Base-by-base conservation (phyloP, 306 rosid species). In the Cicer judaicum region DNA sequence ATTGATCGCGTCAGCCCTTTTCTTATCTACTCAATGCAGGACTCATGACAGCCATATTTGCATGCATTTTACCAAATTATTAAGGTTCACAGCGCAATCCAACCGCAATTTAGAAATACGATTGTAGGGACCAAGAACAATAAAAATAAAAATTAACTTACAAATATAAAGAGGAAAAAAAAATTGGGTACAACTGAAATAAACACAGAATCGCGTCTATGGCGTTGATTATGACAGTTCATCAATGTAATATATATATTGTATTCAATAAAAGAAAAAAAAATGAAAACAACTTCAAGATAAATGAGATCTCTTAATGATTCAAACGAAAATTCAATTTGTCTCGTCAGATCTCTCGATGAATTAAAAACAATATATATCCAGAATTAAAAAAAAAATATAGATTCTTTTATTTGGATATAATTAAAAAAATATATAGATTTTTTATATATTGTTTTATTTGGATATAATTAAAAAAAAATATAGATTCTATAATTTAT, bases 161-260 rank as follows among this genome's bases (percentile, higher is more conserved):
- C 59, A 41, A 7, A 42, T 15, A 70, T 15, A 38, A 16, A 5
- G 14, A 18, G 39, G n/a, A n/a, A n/a, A 41, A 55, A 71, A 54
- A 34, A 55, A 0, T n/a, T 13, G 39, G 50, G 24, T n/a, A 6
- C 5, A 66, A 14, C 5, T 4, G 53, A 64, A 50, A 12, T 29
- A 1, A 48, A 8, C 9, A 56, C 7, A 8, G 4, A 59, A 24
- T 24, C 16, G 66, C 41, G 46, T 76, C 44, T 34, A 71, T 9
- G 36, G 16, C 3, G 34, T 21, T 15, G 73, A 82, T 36, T 10
- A 44, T 64, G 79, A 77, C 63, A 66, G 42, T 65, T 10, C 36
- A 59, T 13, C 24, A 18, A 52, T 14, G 5, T 10, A 2, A 19
- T 19, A 63, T 21, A 5, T 24, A 5, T 10, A 59, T 29, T 70